Evolutionary conservation across 495 filamentous ascomycete species (phyloP).

Genomic region (Jackrogersella multiformis): DNA sequence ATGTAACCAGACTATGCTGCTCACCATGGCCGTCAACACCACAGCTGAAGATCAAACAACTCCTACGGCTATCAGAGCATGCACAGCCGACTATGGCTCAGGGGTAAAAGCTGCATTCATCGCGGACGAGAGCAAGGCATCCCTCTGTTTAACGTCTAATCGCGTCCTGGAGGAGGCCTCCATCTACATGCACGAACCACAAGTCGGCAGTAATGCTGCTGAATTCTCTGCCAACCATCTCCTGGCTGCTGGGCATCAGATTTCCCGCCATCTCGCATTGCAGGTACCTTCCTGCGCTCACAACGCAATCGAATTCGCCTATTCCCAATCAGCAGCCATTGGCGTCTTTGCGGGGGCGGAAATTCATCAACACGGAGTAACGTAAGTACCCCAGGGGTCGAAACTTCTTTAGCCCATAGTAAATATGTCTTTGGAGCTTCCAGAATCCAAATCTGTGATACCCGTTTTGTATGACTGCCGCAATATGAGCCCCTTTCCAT

Average conservation of each 20-base stretch:
- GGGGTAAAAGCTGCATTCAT: conserved; percentile 5
- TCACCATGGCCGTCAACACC: conserved; percentile 3
- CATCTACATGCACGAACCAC: conserved; percentile 2
- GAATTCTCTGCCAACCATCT: conserved; percentile 3
- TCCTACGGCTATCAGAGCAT: background rate
- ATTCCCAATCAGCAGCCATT: conserved; percentile 4
- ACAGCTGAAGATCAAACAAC: conserved; percentile 2
- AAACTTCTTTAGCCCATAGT: background rate
- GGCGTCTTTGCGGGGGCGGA: conserved; percentile 1
- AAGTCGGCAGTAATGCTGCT: background rate
- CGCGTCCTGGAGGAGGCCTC: background rate
- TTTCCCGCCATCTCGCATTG: conserved; percentile 5
- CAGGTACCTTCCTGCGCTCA: background rate
- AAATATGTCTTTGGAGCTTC: background rate
- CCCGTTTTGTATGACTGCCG: too few species aligned
- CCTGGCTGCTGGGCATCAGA: conserved; percentile 1
- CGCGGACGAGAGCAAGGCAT: background rate
- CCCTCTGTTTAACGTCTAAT: conserved; percentile 4
- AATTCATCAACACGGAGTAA: background rate
- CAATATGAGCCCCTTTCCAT: too few species aligned
- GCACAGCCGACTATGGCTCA: background rate
- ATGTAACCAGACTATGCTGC: background rate
- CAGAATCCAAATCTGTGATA: background rate
- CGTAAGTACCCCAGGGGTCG: background rate
- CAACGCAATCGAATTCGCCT: background rate